phyloP scores from a whole-genome alignment of 768 basidiomycete genomes.

The Boletus coccyginus region DNA sequence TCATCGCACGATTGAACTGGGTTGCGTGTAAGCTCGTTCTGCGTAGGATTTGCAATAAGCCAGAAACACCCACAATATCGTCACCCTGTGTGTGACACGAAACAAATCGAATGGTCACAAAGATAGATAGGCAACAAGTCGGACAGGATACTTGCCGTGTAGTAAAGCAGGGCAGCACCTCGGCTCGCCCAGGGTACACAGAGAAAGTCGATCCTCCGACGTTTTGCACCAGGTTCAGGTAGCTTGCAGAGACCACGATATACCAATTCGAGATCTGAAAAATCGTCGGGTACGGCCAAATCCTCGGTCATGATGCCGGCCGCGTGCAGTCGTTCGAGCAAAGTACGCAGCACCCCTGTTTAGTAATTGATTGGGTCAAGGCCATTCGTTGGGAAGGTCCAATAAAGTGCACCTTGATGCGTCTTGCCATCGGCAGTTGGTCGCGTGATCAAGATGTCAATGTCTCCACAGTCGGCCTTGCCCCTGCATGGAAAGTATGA shows the following conservation, averaged over 20 bases:
- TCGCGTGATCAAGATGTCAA: constrained; percentile 86
- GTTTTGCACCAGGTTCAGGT: constrained; percentile 44
- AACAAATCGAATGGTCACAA: not conserved
- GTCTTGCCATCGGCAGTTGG: constrained; percentile 67
- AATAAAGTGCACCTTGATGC: constrained; percentile 54
- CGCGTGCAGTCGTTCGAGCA: constrained; percentile 56
- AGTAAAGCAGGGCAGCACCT: constrained; percentile 90
- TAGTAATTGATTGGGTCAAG: not conserved
- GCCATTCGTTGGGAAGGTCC: not conserved
- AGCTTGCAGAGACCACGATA: constrained; percentile 81
- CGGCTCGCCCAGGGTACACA: constrained; percentile 74
- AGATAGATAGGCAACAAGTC: not conserved
- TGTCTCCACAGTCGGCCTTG: constrained; percentile 82
- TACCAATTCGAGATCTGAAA: constrained; percentile 63
- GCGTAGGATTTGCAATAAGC: not conserved
- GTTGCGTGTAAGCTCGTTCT: not conserved
- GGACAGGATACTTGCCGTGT: constrained; percentile 57
- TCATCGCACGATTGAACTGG: constrained; percentile 88
- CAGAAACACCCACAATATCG: constrained; percentile 64
- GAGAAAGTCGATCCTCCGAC: constrained; percentile 80
- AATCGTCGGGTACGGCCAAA: constrained; percentile 67
- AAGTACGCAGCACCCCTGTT: constrained; percentile 56
- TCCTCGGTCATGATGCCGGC: constrained; percentile 76
- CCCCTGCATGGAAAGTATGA: constrained; percentile 46
- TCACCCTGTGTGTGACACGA: constrained; percentile 57